Conservation (phyloP, 2,329 filamentous ascomycete genomes). For the Alternaria atra region DNA sequence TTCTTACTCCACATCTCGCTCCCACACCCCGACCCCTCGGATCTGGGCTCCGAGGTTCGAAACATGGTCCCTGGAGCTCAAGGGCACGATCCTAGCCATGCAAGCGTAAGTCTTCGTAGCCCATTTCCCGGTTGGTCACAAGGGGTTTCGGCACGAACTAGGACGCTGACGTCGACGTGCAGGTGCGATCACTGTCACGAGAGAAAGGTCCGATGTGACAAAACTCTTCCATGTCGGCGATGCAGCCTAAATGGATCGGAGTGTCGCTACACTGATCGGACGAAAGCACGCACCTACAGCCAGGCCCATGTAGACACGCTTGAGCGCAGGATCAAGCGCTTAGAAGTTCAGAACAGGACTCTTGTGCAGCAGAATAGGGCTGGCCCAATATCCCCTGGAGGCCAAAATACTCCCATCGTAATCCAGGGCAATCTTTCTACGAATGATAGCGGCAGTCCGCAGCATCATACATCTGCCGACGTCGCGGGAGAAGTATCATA, state of each 20-base stretch:
- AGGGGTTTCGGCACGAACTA: neutral
- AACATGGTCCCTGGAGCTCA: neutral
- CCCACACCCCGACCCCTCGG: neutral
- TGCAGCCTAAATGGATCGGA: neutral
- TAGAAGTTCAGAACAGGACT: neutral
- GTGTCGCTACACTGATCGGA: neutral
- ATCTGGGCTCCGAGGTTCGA: neutral
- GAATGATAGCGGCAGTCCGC: neutral
- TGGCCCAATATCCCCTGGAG: neutral
- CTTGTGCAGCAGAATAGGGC: too few species aligned
- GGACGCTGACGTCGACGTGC: neutral
- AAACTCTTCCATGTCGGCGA: neutral
- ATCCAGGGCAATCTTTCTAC: neutral
- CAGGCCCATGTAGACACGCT: neutral
- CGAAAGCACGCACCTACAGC: neutral
- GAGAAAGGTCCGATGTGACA: neutral
- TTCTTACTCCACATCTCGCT: neutral
- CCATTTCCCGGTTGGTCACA: neutral
- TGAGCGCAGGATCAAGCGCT: neutral
- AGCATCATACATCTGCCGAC: neutral
- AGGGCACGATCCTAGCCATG: neutral
- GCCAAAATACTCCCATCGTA: neutral
- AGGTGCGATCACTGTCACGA: constrained; percentile 1
- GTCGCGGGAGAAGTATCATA: neutral
- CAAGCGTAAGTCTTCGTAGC: constrained; percentile 1